Percentiles rank a stretch among this genome's conserved stretches.
Evolutionary conservation across 2,329 filamentous ascomycete genomes (phyloP).

Genomic region (Pseudocercospora cruenta): DNA sequence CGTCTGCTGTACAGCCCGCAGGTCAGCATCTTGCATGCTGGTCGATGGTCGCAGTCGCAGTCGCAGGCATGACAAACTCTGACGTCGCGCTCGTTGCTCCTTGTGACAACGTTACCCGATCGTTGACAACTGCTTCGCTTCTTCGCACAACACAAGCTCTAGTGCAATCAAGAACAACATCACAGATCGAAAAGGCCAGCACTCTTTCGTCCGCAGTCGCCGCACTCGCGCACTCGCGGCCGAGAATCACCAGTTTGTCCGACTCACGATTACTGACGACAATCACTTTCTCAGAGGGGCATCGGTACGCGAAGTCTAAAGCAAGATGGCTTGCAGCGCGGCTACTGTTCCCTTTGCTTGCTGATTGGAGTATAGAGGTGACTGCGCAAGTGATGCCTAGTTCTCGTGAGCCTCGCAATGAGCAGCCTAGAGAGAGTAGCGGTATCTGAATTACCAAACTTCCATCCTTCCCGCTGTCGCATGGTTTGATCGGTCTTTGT

Average conservation of each 20-base stretch:
- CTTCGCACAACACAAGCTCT: not conserved
- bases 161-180: not conserved
- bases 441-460: not conserved
- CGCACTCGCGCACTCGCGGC: not conserved
- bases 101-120: not conserved
- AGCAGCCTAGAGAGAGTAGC: not conserved
- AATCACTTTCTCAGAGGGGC: not conserved
- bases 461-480: conserved; percentile 9
- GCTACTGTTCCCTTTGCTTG: not conserved
- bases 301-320: conserved; percentile 3
- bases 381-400: not conserved
- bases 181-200: no score
- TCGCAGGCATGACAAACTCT: not conserved
- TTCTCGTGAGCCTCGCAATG: not conserved
- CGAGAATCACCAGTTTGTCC: not conserved
- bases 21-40: not conserved
- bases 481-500: not conserved
- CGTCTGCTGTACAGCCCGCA: not conserved
- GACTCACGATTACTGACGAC: not conserved
- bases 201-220: no score
- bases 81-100: not conserved
- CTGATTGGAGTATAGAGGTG: not conserved
- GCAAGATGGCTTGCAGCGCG: not conserved
- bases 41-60: not conserved
- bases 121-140: not conserved